Evolutionary conservation across 352 stramenopile species (phyloP).

Genomic region (Globisporangium irregulare): DNA sequence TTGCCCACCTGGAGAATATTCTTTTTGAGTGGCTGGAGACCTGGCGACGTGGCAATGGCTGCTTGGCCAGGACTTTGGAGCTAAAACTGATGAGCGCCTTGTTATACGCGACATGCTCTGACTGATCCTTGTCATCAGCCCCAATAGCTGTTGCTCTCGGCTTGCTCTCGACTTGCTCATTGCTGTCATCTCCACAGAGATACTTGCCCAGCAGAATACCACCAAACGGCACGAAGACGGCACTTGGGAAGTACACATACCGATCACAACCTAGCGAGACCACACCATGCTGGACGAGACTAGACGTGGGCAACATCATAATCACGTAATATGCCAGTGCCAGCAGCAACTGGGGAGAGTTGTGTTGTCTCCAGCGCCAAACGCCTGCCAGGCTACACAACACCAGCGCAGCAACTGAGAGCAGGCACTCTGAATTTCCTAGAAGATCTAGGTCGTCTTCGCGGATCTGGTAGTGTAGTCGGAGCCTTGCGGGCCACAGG

Average conservation of each 20-base stretch:
- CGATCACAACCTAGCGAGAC: slow-evolving; percentile 48
- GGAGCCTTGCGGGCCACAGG: slow-evolving; percentile 46
- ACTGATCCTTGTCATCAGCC: not conserved
- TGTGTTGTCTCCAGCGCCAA: slow-evolving; percentile 6
- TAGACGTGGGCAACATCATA: slow-evolving; percentile 56
- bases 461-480: slow-evolving; percentile 52
- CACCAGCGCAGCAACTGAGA: slow-evolving; percentile 25
- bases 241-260: slow-evolving; percentile 61
- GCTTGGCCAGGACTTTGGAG: not conserved
- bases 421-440: slow-evolving; percentile 30
- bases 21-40: not conserved
- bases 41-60: not conserved
- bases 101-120: not conserved
- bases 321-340: slow-evolving; percentile 33
- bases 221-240: slow-evolving; percentile 40
- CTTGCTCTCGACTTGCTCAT: not conserved
- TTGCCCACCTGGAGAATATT: not conserved
- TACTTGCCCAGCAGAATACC: slow-evolving; percentile 20
- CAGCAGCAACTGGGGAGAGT: slow-evolving; percentile 23
- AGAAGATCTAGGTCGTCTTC: slow-evolving; percentile 29
- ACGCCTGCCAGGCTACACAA: slow-evolving; percentile 3
- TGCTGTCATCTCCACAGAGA: slow-evolving; percentile 11
- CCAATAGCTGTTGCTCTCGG: not conserved
- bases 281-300: slow-evolving; percentile 72
- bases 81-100: not conserved